Base-by-base conservation (phyloP, 352 stramenopile species). In the Pythium biforme region DNA sequence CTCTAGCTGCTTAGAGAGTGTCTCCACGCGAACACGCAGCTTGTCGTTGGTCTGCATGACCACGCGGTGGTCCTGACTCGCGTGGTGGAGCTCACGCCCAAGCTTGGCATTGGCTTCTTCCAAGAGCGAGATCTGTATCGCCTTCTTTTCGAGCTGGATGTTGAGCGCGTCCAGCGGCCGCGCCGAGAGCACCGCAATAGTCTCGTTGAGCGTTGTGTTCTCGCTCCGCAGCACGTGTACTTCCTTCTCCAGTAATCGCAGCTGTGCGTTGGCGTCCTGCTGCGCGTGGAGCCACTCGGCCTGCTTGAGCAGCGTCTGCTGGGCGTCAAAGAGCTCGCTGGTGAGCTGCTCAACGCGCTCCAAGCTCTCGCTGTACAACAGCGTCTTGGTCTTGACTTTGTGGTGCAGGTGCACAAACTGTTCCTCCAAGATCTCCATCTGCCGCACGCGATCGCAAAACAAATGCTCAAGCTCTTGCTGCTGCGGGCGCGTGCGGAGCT, bases 141-240 rank as follows among this genome's bases (percentile, higher is more conserved):
- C 78, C 26, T 86, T 88, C 46, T 69, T 59, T 14, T 65, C 51
- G 12, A 72, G 71, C 27, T 81, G 69, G 1, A 76, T 41, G 37
- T 87, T 74, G 14, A 74, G 62, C 0, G 74, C 72, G 9, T 86
- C 71, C 34, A 91, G 85, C 11, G 82, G 82, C 8, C 77, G 68
- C 10, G 76, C 77, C 27, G 70, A 87, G 9, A 91, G 68, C 19
- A 70, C 68, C 12, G 68, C 50, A 10, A 89, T 54, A 1, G 74
- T 60, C 11, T 84, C 73, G 57, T 86, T 79, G 27, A 91, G 64
- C 43, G 69, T 76, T 0, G 64, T 7, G 37, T 86, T 89, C 45
- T 91, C 81, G n/a, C 67, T 84, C 1, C 73, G 69, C 7, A 91
- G 56, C 5, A 83, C 51, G 31, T 83, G 77, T 19, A 81, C 31